Conservation (phyloP, 2,329 filamentous ascomycete species). For the Mollisiaceae sp. region DNA sequence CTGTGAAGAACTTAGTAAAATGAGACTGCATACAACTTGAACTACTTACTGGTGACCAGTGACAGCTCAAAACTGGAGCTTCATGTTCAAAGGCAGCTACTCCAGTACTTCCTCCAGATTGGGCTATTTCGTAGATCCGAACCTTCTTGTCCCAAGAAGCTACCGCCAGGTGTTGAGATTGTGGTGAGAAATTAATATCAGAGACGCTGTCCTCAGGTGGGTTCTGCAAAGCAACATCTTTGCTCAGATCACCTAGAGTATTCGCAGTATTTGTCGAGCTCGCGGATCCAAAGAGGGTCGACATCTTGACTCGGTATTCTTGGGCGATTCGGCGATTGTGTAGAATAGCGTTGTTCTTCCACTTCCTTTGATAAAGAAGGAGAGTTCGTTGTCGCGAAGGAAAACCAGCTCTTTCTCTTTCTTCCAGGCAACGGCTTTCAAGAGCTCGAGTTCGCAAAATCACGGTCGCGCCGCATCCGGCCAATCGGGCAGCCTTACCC, state of each 20-base stretch:
- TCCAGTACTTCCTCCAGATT: slow-evolving; percentile 78
- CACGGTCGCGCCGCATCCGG: slow-evolving; percentile 20
- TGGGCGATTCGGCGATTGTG: neutral
- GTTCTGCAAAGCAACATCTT: slow-evolving; percentile 79
- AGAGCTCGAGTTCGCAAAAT: slow-evolving; percentile 17
- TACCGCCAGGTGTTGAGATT: slow-evolving; percentile 82
- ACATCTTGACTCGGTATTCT: slow-evolving; percentile 55
- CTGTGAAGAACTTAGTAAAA: slow-evolving; percentile 50
- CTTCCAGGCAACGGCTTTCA: slow-evolving; percentile 23
- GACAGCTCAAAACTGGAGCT: slow-evolving; percentile 80
- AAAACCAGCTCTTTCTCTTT: slow-evolving; percentile 11
- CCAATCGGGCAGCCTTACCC: slow-evolving; percentile 4
- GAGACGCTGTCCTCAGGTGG: slow-evolving; percentile 91
- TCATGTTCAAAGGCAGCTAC: slow-evolving; percentile 88
- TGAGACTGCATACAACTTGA: neutral
- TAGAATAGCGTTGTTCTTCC: slow-evolving; percentile 6
- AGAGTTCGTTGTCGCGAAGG: slow-evolving; percentile 6
- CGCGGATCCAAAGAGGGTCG: slow-evolving; percentile 63
- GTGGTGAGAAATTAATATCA: slow-evolving; percentile 81
- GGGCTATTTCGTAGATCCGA: slow-evolving; percentile 90
- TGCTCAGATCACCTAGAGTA: slow-evolving; percentile 87
- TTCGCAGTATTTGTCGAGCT: slow-evolving; percentile 57
- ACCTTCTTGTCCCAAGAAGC: slow-evolving; percentile 98
- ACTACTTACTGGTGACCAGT: slow-evolving; percentile 81
- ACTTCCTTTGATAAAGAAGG: slow-evolving; percentile 1